Evolutionary conservation across 306 rosid species (phyloP).

Genomic region (Quillaja saponaria): DNA sequence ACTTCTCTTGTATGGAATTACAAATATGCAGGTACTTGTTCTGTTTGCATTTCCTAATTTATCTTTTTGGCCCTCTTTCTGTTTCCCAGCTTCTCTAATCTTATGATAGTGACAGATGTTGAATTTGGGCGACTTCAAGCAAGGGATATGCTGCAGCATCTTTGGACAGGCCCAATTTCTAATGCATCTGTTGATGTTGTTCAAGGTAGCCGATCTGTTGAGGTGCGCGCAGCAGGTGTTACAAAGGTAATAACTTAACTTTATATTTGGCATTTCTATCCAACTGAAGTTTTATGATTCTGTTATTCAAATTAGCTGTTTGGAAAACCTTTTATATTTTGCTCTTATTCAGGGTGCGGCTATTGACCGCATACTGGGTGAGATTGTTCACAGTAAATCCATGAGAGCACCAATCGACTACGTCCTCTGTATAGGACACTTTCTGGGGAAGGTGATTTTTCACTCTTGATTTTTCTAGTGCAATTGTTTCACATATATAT

Average conservation of each 20-base stretch:
- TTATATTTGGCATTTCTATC: constrained; percentile 9
- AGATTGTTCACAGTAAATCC: constrained; percentile 90
- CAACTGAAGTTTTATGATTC: constrained; percentile 13
- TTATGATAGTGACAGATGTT: constrained; percentile 51
- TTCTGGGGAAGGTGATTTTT: constrained; percentile 81
- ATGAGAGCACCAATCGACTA: constrained; percentile 90
- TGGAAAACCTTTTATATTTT: not conserved
- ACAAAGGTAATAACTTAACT: constrained; percentile 64
- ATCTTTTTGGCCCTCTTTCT: constrained; percentile 17
- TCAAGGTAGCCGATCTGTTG: constrained; percentile 95
- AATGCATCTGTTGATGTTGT: constrained; percentile 93
- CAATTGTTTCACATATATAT: not conserved
- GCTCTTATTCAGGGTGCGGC: constrained; percentile 78
- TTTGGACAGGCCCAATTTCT: constrained; percentile 97
- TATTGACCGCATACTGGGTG: constrained; percentile 92
- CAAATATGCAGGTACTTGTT: constrained; percentile 75
- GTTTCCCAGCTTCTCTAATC: constrained; percentile 22
- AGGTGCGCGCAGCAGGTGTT: constrained; percentile 93
- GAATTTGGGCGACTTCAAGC: constrained; percentile 97
- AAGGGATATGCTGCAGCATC: constrained; percentile 95
- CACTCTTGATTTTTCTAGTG: not conserved
- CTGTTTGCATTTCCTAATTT: not conserved
- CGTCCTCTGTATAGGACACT: constrained; percentile 89
- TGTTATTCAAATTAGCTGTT: not conserved
- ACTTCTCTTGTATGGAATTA: constrained; percentile 98